Evolutionary conservation across 768 basidiomycete genomes (phyloP), one percentile per base, ranked within the genome.

Genomic region (Auriculariales sp.): DNA sequence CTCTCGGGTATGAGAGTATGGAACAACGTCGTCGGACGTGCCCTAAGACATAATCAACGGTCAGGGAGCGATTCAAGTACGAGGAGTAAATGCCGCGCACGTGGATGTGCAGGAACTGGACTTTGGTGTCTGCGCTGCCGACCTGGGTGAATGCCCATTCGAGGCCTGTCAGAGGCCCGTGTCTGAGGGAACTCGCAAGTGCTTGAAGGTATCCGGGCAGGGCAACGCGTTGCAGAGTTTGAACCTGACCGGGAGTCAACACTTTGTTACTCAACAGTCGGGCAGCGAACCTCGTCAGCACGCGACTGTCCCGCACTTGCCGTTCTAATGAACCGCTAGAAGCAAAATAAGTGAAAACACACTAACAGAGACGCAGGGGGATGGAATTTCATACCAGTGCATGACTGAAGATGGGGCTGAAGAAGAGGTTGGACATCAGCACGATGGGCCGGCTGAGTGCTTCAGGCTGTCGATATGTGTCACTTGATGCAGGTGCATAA

Each of bases 81-180:
- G 7, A 10, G 19, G 11, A 7, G 5, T 25, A 1, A 44, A 24
- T 7, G 4, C 22, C 4, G 33, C 51, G 4, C n/a, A 53, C 53
- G 39, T 58, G 55, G 24, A 56, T 46, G n/a, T 55, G 49, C 15
- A 57, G 47, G 14, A 49, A 32, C 12, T 55, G 48, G 29, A 57
- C 19, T 14, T 45, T 42, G 14, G 36, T 28, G 10, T 27, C 12
- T 55, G 22, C 1, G 15, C 49, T 11, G 19, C 39, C 12, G 61
- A 45, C 29, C 42, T 49, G 53, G 33, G 54, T 52, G 52, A 53
- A 64, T 2, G 61, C 57, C 24, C 54, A 49, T 12, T 61, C 49
- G 5, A 61, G 53, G 3, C 55, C 60, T 3, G 58, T 49, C 2
- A 63, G 51, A 0, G 62, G 61, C 3, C 64, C 64, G 28, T 54